phyloP scores from a whole-genome alignment of 2,329 filamentous ascomycete species.

The Cladophialophora exuberans region DNA sequence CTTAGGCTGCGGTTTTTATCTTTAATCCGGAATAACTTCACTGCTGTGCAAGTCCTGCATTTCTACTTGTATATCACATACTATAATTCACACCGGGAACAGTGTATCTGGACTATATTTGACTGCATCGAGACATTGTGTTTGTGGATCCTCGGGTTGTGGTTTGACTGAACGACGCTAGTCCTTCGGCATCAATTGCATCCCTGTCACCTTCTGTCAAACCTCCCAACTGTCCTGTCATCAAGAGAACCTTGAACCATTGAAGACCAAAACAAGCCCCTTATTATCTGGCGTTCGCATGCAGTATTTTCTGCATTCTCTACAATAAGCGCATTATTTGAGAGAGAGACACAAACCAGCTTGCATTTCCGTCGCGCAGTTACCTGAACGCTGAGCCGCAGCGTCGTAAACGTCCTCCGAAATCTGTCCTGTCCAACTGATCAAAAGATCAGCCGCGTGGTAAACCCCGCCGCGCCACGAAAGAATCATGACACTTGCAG shows the following conservation, averaged over 20 bases:
- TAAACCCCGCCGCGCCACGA: not conserved
- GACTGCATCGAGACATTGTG: too few species aligned
- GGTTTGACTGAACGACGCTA: not conserved
- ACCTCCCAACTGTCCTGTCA: slow-evolving; percentile 15
- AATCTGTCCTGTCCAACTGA: slow-evolving; percentile 11
- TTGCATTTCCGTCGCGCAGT: not conserved
- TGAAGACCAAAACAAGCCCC: not conserved
- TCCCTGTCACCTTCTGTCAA: slow-evolving; percentile 10
- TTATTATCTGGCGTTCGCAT: not conserved
- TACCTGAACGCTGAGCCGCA: not conserved
- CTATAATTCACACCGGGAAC: too few species aligned
- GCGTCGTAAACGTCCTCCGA: slow-evolving; percentile 3
- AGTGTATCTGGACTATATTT: too few species aligned
- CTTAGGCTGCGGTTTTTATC: slow-evolving; percentile 8
- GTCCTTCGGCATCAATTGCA: not conserved
- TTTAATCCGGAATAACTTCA: not conserved
- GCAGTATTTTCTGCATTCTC: not conserved
- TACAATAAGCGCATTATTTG: not conserved
- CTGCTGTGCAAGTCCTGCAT: too few species aligned
- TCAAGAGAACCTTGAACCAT: slow-evolving; percentile 18
- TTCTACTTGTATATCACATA: too few species aligned
- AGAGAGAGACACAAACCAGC: not conserved
- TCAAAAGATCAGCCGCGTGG: not conserved
- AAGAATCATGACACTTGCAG: slow-evolving; percentile 58
- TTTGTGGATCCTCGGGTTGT: too few species aligned